Percentiles rank a stretch among this genome's conserved stretches.
Conservation (phyloP, 371 early-diverging fungal species). For the Chytridium lagenaria region DNA sequence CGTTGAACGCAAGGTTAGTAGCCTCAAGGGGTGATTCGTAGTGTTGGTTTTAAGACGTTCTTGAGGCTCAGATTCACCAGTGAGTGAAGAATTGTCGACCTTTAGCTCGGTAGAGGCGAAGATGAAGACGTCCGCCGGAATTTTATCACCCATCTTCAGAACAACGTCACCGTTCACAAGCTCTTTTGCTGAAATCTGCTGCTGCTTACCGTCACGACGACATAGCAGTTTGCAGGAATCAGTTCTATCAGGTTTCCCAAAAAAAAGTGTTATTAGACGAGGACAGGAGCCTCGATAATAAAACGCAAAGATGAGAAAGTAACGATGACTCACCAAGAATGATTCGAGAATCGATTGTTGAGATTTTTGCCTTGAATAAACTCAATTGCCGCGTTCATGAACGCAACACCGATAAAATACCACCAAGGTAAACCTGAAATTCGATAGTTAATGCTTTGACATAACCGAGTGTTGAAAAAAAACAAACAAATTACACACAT, state of each 20-base stretch:
- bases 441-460: conserved; percentile 10
- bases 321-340: too few species aligned
- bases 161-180: conserved; percentile 91
- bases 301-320: too few species aligned
- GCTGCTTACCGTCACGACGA: conserved; percentile 72
- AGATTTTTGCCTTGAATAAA: conserved; percentile 76
- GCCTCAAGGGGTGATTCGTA: conserved; percentile 79
- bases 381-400: conserved; percentile 90
- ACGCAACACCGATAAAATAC: conserved; percentile 82
- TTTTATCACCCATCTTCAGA: conserved; percentile 89
- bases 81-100: conserved; percentile 96
- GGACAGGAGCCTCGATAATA: too few species aligned
- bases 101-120: conserved; percentile 81
- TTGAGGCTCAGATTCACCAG: conserved; percentile 95
- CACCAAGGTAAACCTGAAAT: conserved; percentile 78
- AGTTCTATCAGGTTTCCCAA: too few species aligned
- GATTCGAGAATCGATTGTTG: too few species aligned
- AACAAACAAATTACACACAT: conserved; percentile 59
- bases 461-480: not conserved
- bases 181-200: conserved; percentile 67
- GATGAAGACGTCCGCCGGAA: conserved; percentile 88
- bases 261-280: too few species aligned
- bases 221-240: conserved; percentile 83
- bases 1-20: conserved; percentile 86
- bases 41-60: conserved; percentile 63